Percentiles rank a stretch among this genome's conserved stretches.
Evolutionary conservation across 1,139 yeast genomes (phyloP).

Genomic region (Geotrichum europaeum): DNA sequence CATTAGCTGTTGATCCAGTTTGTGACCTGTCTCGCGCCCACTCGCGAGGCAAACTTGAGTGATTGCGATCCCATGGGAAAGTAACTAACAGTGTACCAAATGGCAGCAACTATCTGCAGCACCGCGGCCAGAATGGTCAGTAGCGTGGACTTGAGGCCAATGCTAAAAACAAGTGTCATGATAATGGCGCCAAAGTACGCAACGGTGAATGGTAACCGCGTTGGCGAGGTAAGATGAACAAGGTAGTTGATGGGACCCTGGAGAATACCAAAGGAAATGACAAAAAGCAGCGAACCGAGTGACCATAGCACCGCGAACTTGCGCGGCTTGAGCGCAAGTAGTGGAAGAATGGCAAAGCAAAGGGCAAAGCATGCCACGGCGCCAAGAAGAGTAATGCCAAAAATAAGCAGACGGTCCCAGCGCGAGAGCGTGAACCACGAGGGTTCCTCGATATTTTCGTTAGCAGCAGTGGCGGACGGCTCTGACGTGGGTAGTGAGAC

Average conservation of each 20-base stretch:
- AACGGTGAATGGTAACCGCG: conserved; percentile 70
- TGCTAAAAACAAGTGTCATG: conserved; percentile 55
- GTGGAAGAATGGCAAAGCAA: conserved; percentile 81
- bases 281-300: conserved; percentile 79
- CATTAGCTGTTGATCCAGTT: conserved; percentile 36
- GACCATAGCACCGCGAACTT: conserved; percentile 87
- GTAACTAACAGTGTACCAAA: conserved; percentile 84
- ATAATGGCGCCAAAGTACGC: conserved; percentile 73
- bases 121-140: conserved; percentile 71
- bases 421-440: conserved; percentile 58
- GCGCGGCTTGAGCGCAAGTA: conserved; percentile 81
- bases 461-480: conserved; percentile 15
- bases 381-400: conserved; percentile 69
- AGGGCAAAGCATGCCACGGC: conserved; percentile 73
- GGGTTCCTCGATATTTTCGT: conserved; percentile 43
- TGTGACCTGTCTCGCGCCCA: conserved; percentile 65
- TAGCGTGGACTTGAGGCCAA: conserved; percentile 56
- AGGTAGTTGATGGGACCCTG: conserved; percentile 86
- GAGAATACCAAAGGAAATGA: conserved; percentile 80
- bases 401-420: conserved; percentile 74
- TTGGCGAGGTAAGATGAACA: conserved; percentile 66
- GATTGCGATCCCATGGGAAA: conserved; percentile 95
- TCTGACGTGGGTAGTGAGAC: conserved; percentile 49
- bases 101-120: conserved; percentile 73
- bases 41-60: conserved; percentile 71